These are phyloP conservation scores for Colletotrichum shisoi DNA, from an alignment of 2,329 filamentous ascomycete species.

Conservation along the genomic window DNA sequence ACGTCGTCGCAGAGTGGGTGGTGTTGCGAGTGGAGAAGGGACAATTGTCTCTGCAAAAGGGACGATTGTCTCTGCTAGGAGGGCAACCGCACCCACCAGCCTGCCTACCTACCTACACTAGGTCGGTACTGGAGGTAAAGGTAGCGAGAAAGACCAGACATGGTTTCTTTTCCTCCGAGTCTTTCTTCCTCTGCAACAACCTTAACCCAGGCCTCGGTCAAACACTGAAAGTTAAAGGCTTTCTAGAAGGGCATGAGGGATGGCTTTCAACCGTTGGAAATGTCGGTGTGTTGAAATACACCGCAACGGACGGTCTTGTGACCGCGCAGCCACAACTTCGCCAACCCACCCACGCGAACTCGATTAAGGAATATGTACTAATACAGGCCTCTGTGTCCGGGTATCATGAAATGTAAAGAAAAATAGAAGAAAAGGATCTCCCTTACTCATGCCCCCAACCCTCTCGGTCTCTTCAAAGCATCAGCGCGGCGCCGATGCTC, in stretches of 20 bases:
- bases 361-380: conserved; percentile 29
- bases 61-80: conserved; percentile 3
- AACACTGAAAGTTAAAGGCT: not conserved
- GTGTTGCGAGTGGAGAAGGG: not conserved
- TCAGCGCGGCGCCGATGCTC: conserved; percentile 46
- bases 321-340: not conserved
- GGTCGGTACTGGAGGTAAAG: not conserved
- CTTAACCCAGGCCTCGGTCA: not conserved
- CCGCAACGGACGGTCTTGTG: not conserved
- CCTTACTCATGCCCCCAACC: not conserved
- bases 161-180: not conserved
- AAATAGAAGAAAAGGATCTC: not conserved
- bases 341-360: not conserved
- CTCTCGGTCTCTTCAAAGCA: conserved; percentile 42
- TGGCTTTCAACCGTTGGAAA: too few relatives aligned
- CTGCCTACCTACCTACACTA: not conserved
- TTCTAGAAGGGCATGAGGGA: conserved; percentile 5
- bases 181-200: not conserved
- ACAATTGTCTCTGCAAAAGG: conserved; percentile 1
- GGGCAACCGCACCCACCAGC: not conserved
- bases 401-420: conserved; percentile 27
- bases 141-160: not conserved
- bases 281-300: not conserved
- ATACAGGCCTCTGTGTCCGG: conserved; percentile 21
- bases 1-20: conserved; percentile 22